Evolutionary conservation across 2,329 filamentous ascomycete genomes (phyloP).

Genomic region (Trichoderma cornu-damae): DNA sequence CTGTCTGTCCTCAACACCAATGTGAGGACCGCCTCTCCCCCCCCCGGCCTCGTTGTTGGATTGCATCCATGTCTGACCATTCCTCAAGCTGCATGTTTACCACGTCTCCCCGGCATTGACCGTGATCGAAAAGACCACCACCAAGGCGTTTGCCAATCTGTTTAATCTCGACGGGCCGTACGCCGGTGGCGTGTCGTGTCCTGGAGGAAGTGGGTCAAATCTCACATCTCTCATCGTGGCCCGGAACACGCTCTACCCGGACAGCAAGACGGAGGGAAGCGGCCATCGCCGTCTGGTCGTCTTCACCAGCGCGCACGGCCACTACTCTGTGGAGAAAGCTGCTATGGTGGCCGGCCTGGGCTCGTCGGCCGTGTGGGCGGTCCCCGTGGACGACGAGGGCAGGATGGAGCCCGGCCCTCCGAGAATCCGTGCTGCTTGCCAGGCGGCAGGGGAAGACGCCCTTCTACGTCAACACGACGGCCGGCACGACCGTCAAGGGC

Average conservation of each 20-base stretch:
- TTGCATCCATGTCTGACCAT: not conserved
- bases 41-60: not conserved
- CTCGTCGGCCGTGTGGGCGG: slow-evolving; percentile 62
- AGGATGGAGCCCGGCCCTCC: slow-evolving; percentile 67
- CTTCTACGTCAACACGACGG: slow-evolving; percentile 92
- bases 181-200: slow-evolving; percentile 70
- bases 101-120: slow-evolving; percentile 87
- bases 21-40: slow-evolving; percentile 45
- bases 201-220: slow-evolving; percentile 82
- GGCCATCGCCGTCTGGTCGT: slow-evolving; percentile 62
- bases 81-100: slow-evolving; percentile 73
- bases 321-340: slow-evolving; percentile 93
- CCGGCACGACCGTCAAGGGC: slow-evolving; percentile 88
- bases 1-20: slow-evolving; percentile 89
- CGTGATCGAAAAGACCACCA: slow-evolving; percentile 79
- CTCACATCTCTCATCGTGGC: slow-evolving; percentile 80
- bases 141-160: slow-evolving; percentile 63
- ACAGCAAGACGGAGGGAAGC: slow-evolving; percentile 70
- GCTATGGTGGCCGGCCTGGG: slow-evolving; percentile 88
- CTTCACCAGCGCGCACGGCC: slow-evolving; percentile 85
- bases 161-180: slow-evolving; percentile 70
- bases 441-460: slow-evolving; percentile 68
- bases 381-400: slow-evolving; percentile 68
- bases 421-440: slow-evolving; percentile 56
- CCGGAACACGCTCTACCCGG: slow-evolving; percentile 76